Conservation (phyloP, 257 asterid genomes). For the Nicotiana sylvestris region DNA sequence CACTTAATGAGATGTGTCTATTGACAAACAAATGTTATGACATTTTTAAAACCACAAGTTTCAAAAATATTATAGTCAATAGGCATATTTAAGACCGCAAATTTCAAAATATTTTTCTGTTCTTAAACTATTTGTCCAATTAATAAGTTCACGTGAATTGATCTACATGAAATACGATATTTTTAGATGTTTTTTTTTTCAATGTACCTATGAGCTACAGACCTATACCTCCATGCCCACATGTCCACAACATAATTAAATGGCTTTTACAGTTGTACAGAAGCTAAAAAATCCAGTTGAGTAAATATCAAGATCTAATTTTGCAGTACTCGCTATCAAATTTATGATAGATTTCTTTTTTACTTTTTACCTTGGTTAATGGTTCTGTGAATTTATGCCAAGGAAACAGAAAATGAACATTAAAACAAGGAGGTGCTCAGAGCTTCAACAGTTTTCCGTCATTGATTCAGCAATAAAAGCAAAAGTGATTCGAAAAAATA, state of each 20-base stretch:
- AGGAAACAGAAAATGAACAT: background rate
- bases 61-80: background rate
- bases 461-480: constrained; percentile 15
- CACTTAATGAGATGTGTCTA: background rate
- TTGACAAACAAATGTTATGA: background rate
- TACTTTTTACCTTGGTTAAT: constrained; percentile 2
- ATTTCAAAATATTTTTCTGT: background rate
- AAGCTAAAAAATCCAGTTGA: background rate
- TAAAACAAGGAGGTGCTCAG: background rate
- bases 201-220: background rate
- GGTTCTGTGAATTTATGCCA: background rate
- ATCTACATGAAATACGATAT: too few species aligned
- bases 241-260: background rate
- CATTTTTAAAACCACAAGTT: background rate
- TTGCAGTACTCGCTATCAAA: background rate
- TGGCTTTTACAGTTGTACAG: background rate
- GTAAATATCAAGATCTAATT: background rate
- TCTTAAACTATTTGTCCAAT: background rate
- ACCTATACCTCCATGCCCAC: background rate
- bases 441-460: constrained; percentile 3
- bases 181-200: background rate
- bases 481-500: constrained; percentile 25
- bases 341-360: background rate
- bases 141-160: background rate
- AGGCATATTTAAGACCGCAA: background rate